phyloP scores from a whole-genome alignment of 257 asterid genomes.

The Solanum etuberosum region DNA sequence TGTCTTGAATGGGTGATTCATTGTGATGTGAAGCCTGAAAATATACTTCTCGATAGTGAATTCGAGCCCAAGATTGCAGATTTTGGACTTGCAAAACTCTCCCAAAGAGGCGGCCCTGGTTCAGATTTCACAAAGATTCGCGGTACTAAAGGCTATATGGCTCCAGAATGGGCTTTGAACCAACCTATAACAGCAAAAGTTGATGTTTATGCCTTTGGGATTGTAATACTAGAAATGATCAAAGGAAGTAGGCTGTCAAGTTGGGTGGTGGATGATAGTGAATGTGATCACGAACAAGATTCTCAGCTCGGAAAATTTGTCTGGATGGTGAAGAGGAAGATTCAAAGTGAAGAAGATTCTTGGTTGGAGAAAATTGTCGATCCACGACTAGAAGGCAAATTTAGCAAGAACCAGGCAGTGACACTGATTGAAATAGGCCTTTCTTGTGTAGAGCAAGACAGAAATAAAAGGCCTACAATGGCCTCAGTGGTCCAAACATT shows the following conservation, averaged over 20 bases:
- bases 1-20: conserved; percentile 41
- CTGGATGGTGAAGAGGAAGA: conserved; percentile 4
- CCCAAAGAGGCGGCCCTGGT: conserved; percentile 16
- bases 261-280: conserved; percentile 27
- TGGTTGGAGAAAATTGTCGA: conserved; percentile 56
- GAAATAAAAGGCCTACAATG: conserved; percentile 62
- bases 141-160: conserved; percentile 35
- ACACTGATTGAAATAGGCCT: conserved; percentile 30
- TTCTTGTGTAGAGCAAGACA: conserved; percentile 49
- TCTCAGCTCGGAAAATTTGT: conserved; percentile 19
- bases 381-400: conserved; percentile 39
- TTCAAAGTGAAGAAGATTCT: conserved; percentile 6
- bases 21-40: conserved; percentile 34
- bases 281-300: conserved; percentile 10
- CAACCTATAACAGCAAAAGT: conserved; percentile 33
- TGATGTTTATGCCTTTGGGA: conserved; percentile 31
- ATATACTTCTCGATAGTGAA: conserved; percentile 17
- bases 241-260: conserved; percentile 41
- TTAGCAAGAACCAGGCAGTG: conserved; percentile 34
- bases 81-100: conserved; percentile 32
- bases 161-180: conserved; percentile 33
- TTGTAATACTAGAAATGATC: conserved; percentile 27
- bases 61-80: conserved; percentile 29
- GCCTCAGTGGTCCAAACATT: conserved; percentile 48
- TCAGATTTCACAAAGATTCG: conserved; percentile 16